Evolutionary conservation across 2,329 filamentous ascomycete species (phyloP), one percentile per base, ranked within the genome.

Genomic region (Hypoxylon sp.): DNA sequence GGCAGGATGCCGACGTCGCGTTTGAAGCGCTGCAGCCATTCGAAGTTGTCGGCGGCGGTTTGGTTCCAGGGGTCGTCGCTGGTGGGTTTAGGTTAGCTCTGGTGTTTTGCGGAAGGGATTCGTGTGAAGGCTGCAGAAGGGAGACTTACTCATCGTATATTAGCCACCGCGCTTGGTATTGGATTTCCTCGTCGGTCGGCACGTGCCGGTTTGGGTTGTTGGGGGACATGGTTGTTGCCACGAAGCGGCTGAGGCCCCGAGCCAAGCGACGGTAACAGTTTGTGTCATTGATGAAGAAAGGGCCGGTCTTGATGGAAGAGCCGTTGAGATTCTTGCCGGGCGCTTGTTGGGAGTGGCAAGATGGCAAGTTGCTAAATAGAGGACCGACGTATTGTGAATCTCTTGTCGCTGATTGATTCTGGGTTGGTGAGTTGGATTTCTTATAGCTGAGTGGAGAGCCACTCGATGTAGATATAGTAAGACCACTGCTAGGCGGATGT

Each of bases 61-160:
- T 88, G 85, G 74, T 90, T 90, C 85, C 87, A 89, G 2, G 86
- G 86, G 71, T 90, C 88, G 62, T 90, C 88, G 62, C 86, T 88
- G 48, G 49, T 2, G 17, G 13, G 2, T 25, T 11, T 10, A 45
- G 19, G 45, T 63, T 38, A 66, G 60, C 19, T 34, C 21, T 38
- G 19, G 7, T 14, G 5, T 34, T 43, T 10, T 7, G 38, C 1
- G 5, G 5, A 11, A 43, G 17, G 7, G 17, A 59, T 48, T 1
- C 63, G 45, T 23, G 34, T 1, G 9, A 7, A 11, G 34, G 30
- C 34, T 3, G 32, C 1, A 28, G 19, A 14, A 10, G 17, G n/a
- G 21, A n/a, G 14, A 81, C 86, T 78, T 77, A 89, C 83, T 89
- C 87, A 60, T 90, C 87, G 63, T 88, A 90, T 0, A 89, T 78